Evolutionary conservation across 345 rosid species (phyloP).

Genomic region (Gossypium arboreum): DNA sequence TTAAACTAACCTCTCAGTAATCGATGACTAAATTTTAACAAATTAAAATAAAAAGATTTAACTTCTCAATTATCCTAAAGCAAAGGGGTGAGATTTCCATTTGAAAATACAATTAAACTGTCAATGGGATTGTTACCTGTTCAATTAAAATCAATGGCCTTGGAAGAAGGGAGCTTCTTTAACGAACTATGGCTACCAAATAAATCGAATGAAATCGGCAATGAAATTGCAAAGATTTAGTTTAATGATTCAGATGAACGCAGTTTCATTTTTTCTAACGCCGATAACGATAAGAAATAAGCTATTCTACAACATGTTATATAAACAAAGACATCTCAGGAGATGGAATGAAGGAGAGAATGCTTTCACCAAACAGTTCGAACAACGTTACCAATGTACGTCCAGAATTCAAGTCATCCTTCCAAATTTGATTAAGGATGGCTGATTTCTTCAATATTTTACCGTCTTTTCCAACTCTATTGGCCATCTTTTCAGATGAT

Average conservation of each 20-base stretch:
- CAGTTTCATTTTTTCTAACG: background rate
- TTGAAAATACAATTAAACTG: too few species aligned
- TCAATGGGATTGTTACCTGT: too few species aligned
- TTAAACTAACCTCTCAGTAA: too few species aligned
- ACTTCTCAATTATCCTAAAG: too few species aligned
- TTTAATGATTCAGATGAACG: background rate
- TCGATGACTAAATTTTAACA: too few species aligned
- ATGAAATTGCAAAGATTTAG: background rate
- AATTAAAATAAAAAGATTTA: too few species aligned
- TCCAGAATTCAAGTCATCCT: constrained; percentile 73
- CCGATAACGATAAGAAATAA: background rate
- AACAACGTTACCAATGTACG: constrained; percentile 51
- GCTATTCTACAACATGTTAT: constrained; percentile 27
- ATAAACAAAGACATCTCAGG: constrained; percentile 75
- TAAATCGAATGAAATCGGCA: background rate
- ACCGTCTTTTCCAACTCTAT: constrained; percentile 22
- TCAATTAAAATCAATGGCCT: background rate
- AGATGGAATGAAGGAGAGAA: constrained; percentile 69
- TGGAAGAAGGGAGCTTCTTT: background rate
- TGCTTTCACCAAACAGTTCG: constrained; percentile 69
- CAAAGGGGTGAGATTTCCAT: too few species aligned
- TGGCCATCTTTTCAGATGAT: constrained; percentile 36
- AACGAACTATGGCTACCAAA: background rate
- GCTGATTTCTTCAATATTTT: constrained; percentile 41
- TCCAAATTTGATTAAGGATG: constrained; percentile 63